phyloP scores from a whole-genome alignment of 768 basidiomycete species.

The Kwoniella europaea region DNA sequence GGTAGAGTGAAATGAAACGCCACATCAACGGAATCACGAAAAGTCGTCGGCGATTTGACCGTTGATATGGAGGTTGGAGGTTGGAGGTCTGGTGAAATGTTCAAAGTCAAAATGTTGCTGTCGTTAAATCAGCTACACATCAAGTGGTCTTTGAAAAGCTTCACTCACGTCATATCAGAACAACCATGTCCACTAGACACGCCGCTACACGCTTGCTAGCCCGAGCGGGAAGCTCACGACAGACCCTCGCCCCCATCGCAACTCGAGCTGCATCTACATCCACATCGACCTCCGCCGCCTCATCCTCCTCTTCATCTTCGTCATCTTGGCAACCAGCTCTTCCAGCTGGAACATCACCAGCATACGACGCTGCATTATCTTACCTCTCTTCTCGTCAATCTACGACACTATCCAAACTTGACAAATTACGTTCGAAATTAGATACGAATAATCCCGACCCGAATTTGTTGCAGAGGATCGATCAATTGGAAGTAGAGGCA shows the following conservation, averaged over 20 bases:
- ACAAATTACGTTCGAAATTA: slow-evolving; percentile 55
- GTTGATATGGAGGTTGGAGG: neutral
- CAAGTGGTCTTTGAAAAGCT: neutral
- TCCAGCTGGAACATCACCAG: slow-evolving; percentile 45
- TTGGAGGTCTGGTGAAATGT: neutral
- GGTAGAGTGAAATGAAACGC: neutral
- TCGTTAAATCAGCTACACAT: neutral
- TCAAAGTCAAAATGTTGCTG: neutral
- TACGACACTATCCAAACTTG: slow-evolving; percentile 62
- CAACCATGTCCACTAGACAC: slow-evolving; percentile 12
- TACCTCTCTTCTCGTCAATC: slow-evolving; percentile 70
- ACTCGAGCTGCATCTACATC: slow-evolving; percentile 23
- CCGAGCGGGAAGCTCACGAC: slow-evolving; percentile 15
- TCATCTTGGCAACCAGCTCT: slow-evolving; percentile 46
- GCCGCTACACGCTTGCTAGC: slow-evolving; percentile 7
- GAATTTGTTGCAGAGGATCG: slow-evolving; percentile 62
- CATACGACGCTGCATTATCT: slow-evolving; percentile 82
- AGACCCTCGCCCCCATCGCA: neutral
- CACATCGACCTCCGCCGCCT: slow-evolving; percentile 27
- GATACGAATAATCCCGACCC: slow-evolving; percentile 58
- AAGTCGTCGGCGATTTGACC: neutral
- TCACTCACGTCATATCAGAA: neutral
- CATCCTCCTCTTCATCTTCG: slow-evolving; percentile 23
- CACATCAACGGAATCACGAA: neutral
- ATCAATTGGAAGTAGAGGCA: slow-evolving; percentile 76